Conservation (phyloP, 805 yeast genomes). For the Metschnikowia continentalis region DNA sequence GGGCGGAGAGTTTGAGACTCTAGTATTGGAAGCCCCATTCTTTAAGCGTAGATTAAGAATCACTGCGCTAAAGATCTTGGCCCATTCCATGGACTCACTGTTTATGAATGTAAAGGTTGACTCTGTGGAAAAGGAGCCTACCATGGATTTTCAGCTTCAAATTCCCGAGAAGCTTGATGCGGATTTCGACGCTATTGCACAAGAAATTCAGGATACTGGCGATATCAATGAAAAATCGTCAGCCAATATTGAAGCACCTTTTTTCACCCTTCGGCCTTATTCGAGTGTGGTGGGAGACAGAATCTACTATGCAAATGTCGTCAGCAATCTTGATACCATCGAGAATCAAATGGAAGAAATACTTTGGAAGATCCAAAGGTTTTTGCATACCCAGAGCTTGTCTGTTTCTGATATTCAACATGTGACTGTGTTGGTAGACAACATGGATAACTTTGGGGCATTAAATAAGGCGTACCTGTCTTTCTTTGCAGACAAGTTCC, state of each 20-base stretch:
- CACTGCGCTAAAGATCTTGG: slow-evolving; percentile 33
- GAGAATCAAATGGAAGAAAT: slow-evolving; percentile 46
- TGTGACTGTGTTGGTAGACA: slow-evolving; percentile 54
- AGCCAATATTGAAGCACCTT: not conserved
- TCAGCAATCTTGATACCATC: slow-evolving; percentile 15
- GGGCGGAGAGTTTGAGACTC: slow-evolving; percentile 96
- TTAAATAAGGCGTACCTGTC: slow-evolving; percentile 60
- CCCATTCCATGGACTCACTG: slow-evolving; percentile 65
- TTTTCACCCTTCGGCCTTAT: slow-evolving; percentile 1
- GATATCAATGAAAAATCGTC: not conserved
- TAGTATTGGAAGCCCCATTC: slow-evolving; percentile 87
- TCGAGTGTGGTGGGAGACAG: slow-evolving; percentile 9
- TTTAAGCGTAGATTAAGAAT: slow-evolving; percentile 52
- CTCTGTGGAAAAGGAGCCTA: slow-evolving; percentile 34
- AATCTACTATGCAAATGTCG: slow-evolving; percentile 30
- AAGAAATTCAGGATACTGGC: not conserved
- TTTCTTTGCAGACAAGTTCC: slow-evolving; percentile 50
- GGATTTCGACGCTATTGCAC: slow-evolving; percentile 3
- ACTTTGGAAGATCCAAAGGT: slow-evolving; percentile 38
- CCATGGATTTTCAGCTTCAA: not conserved
- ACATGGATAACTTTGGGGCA: slow-evolving; percentile 60
- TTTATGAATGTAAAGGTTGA: slow-evolving; percentile 57
- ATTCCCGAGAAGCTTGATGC: slow-evolving; percentile 10
- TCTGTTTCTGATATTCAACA: slow-evolving; percentile 50
- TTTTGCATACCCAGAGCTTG: slow-evolving; percentile 29